phyloP scores from a whole-genome alignment of 2,329 filamentous ascomycete species.

The Knoxdaviesia proteae region DNA sequence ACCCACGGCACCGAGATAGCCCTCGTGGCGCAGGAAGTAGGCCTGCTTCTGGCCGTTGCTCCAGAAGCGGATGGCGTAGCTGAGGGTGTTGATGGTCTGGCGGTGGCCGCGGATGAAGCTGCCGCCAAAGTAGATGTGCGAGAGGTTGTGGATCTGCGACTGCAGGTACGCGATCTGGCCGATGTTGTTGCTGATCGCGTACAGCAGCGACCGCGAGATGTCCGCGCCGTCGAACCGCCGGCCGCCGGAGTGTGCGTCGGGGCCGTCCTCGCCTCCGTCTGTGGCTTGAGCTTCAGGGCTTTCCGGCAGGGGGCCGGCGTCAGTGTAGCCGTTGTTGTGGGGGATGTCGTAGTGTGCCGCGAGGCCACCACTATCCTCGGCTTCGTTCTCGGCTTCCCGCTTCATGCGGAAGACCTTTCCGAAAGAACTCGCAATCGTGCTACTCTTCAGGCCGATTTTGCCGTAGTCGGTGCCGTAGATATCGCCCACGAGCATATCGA shows the following conservation, averaged over 20 bases:
- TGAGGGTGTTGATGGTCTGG: slow-evolving; percentile 94
- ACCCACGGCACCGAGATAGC: slow-evolving; percentile 82
- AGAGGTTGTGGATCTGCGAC: slow-evolving; percentile 77
- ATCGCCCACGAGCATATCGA: slow-evolving; percentile 93
- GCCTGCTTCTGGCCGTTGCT: slow-evolving; percentile 83
- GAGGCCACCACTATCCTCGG: slow-evolving; percentile 47
- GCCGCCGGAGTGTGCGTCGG: slow-evolving; percentile 10
- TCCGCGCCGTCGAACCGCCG: slow-evolving; percentile 57
- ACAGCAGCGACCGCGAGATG: slow-evolving; percentile 76
- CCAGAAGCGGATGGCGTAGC: slow-evolving; percentile 96
- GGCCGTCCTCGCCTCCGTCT: not conserved
- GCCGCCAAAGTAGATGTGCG: slow-evolving; percentile 92
- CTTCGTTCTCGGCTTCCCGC: slow-evolving; percentile 56
- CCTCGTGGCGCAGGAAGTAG: slow-evolving; percentile 88
- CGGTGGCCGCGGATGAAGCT: slow-evolving; percentile 91
- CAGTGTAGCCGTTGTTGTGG: slow-evolving; percentile 5
- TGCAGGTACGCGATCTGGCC: slow-evolving; percentile 97
- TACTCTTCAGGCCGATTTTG: slow-evolving; percentile 91
- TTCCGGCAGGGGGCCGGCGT: slow-evolving; percentile 5
- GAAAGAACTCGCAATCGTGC: slow-evolving; percentile 87
- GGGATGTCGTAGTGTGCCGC: slow-evolving; percentile 4
- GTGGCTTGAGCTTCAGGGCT: not conserved
- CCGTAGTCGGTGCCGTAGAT: slow-evolving; percentile 93
- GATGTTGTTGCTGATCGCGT: slow-evolving; percentile 94
- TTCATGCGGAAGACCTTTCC: slow-evolving; percentile 94